Evolutionary conservation across 257 asterid species (phyloP), one percentile per base, ranked within the genome.

Genomic region (Solanum bulbocastanum): DNA sequence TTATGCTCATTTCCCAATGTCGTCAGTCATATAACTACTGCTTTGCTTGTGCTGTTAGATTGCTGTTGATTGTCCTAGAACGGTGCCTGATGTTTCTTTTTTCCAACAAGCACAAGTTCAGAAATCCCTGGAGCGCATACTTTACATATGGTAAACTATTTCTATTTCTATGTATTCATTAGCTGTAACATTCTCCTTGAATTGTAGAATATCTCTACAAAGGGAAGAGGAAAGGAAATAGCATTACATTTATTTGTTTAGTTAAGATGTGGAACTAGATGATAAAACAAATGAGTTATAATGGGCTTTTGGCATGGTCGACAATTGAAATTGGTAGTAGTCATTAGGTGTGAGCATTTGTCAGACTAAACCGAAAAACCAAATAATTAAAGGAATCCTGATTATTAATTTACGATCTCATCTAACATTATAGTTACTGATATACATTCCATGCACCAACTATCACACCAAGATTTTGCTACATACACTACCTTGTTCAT

Each of bases 61-160:
- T 90, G 93, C 95, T 82, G 98, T 97, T 88, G 99, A 97, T 91
- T 97, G 99, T 91, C 99, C 99, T 33, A 93, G 99, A 93, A 97
- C 99, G 35, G 99, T 95, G 37, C 99, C 99, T 73, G 98, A 97
- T 86, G 94, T 97, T 83, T 76, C 96, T 74, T 97, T 97, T 92
- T 97, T 96, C 93, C 99, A 97, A 90, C 98, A 96, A 94, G 90
- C 42, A 49, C 94, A 94, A 91, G 94, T 95, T 88, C 98, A 96
- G 76, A 97, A 97, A 92, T 95, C 99, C 42, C 88, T 97, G 94
- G 99, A 97, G 92, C 97, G 98, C 87, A 93, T 97, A 90, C 98
- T 96, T 85, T 97, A 97, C 86, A 96, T 90, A 72, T 97, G 99
- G 99, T 96, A 91, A 79, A 93, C 79, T 76, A 84, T 88, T 65